Percentiles rank a stretch among this genome's conserved stretches.
Conservation (phyloP, 2,329 filamentous ascomycete species). For the Fusarium nanum region DNA sequence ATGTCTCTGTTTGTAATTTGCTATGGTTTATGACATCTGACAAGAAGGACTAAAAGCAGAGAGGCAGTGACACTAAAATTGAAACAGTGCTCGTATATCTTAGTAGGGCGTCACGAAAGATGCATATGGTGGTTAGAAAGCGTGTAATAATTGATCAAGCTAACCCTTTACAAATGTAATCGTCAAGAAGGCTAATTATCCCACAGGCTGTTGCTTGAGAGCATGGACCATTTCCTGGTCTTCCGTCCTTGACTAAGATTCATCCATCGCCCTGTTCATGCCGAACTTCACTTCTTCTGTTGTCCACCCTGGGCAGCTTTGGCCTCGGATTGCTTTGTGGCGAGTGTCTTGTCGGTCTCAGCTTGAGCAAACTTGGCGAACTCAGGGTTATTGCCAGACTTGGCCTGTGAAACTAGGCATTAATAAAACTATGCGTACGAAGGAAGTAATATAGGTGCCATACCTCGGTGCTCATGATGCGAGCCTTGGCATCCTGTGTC, state of each 20-base stretch:
- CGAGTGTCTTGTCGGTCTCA: neutral
- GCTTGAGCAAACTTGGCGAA: conserved; percentile 20
- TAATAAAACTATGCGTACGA: neutral
- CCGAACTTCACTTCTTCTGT: conserved; percentile 16
- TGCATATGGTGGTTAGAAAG: neutral
- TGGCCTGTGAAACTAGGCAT: conserved; percentile 2
- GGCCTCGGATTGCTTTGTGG: neutral
- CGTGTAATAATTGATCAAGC: neutral
- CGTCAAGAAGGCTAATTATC: neutral
- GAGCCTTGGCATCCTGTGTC: conserved; percentile 17
- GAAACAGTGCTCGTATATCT: neutral
- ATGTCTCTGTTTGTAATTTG: neutral
- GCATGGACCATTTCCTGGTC: neutral
- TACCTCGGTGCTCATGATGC: conserved; percentile 14
- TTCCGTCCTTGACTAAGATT: neutral
- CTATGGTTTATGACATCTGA: neutral
- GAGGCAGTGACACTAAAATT: neutral
- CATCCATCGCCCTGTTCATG: neutral
- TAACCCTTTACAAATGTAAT: neutral
- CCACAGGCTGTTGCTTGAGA: neutral
- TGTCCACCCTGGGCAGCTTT: neutral
- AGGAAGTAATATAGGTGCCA: neutral
- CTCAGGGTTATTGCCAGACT: conserved; percentile 1
- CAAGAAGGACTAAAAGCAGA: neutral
- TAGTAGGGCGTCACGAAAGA: neutral